phyloP scores from a whole-genome alignment of 1,284 basidiomycete genomes.

The Cutaneotrichosporon dermatis region DNA sequence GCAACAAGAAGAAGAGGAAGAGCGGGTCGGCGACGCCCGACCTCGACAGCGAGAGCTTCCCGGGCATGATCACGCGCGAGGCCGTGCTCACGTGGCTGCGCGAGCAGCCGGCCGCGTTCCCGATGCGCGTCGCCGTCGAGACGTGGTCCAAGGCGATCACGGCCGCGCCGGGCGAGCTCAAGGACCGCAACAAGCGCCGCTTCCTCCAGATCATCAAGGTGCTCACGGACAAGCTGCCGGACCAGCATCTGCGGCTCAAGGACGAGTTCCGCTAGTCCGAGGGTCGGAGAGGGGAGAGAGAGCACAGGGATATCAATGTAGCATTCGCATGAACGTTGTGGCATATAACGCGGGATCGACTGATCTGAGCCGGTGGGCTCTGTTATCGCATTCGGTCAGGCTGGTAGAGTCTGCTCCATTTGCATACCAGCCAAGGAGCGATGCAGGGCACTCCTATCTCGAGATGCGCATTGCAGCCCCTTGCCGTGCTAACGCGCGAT shows the following conservation, averaged over 20 bases:
- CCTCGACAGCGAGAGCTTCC: constrained; percentile 28
- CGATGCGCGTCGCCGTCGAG: constrained; percentile 28
- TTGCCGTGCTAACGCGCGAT: too few relatives aligned
- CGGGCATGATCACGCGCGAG: constrained; percentile 34
- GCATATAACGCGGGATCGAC: too few relatives aligned
- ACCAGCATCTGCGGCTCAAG: constrained; percentile 25
- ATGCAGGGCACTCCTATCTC: too few relatives aligned
- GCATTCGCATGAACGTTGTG: not conserved
- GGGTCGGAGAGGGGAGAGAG: not conserved
- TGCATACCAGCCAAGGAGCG: too few relatives aligned
- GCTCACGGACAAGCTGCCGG: constrained; percentile 25
- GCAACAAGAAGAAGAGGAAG: constrained; percentile 44
- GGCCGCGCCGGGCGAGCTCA: constrained; percentile 16
- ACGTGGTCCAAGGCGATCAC: constrained; percentile 28
- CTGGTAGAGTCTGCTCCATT: too few relatives aligned
- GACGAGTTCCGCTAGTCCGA: constrained; percentile 15
- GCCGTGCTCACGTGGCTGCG: constrained; percentile 39
- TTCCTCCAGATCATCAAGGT: constrained; percentile 28
- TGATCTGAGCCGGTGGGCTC: too few relatives aligned
- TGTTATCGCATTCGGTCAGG: too few relatives aligned
- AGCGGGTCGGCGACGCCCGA: constrained; percentile 9
- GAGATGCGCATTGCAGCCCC: too few relatives aligned
- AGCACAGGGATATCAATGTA: not conserved
- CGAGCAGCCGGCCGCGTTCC: constrained; percentile 15
- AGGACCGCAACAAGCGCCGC: constrained; percentile 27